A percentile compares a stretch with the other conserved stretches of the same genome.
Evolutionary conservation across 2,329 filamentous ascomycete genomes (phyloP).

Genomic region (Arthrobotrys sphaeroides): DNA sequence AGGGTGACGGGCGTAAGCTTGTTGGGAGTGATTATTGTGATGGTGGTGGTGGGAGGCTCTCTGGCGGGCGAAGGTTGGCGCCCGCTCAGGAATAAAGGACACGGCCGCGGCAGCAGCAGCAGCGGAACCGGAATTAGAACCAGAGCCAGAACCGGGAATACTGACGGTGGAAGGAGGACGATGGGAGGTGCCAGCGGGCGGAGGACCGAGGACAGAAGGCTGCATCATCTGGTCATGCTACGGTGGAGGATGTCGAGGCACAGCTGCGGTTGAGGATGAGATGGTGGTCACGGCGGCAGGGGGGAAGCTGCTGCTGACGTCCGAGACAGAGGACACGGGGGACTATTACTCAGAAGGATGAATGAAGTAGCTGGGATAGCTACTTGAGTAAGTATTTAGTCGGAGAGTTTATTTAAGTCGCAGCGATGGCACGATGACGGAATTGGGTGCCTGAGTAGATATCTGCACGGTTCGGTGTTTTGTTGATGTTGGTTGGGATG

Average conservation of each 20-base stretch:
- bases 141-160: neutral
- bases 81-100: conserved; percentile 46
- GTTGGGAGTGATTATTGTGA: conserved; percentile 8
- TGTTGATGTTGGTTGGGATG: too few species aligned
- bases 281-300: conserved; percentile 2
- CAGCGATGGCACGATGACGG: neutral
- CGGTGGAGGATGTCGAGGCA: neutral
- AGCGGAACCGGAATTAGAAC: neutral
- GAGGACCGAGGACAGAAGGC: conserved; percentile 43
- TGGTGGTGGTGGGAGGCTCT: neutral
- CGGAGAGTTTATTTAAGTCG: neutral
- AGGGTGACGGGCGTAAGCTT: conserved; percentile 6
- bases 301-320: conserved; percentile 7
- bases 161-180: too few species aligned
- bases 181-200: conserved; percentile 10
- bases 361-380: neutral
- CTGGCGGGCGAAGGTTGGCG: conserved; percentile 33
- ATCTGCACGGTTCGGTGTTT: too few species aligned
- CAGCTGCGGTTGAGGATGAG: neutral
- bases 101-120: neutral
- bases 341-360: neutral
- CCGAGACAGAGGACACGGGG: conserved; percentile 32
- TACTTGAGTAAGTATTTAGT: neutral
- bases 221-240: conserved; percentile 54
- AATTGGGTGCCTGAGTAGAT: too few species aligned